These are phyloP conservation scores for Neurospora sp. DNA, from an alignment of 495 filamentous ascomycete genomes.

Conservation along the genomic window DNA sequence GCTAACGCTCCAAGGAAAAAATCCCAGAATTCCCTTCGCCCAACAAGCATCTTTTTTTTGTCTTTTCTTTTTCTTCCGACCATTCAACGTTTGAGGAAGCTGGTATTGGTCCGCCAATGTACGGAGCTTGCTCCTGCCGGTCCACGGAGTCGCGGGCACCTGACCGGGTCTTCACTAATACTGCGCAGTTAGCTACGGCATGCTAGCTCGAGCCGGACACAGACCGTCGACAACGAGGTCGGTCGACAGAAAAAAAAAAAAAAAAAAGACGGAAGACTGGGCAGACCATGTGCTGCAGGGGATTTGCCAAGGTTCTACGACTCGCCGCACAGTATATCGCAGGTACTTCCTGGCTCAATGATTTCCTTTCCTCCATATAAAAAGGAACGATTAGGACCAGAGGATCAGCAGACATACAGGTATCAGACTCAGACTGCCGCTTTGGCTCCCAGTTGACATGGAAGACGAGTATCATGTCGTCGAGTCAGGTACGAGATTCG, in stretches of 20 bases:
- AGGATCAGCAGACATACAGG: not conserved
- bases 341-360: not conserved
- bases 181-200: not conserved
- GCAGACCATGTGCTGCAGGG: not conserved
- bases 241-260: not conserved
- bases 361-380: not conserved
- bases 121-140: not conserved
- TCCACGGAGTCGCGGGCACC: not conserved
- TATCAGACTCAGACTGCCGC: not conserved
- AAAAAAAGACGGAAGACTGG: not conserved
- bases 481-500: not conserved
- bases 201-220: not conserved
- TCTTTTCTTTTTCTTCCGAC: not conserved
- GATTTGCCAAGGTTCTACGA: not conserved
- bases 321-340: not conserved
- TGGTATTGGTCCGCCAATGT: not conserved
- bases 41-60: not conserved
- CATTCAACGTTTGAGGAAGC: not conserved
- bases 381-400: not conserved
- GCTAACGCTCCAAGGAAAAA: not conserved
- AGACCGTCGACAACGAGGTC: not conserved
- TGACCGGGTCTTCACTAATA: not conserved
- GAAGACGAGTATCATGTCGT: not conserved
- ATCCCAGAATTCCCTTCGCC: not conserved
- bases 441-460: not conserved